These are phyloP conservation scores for Phytophthora hibernalis DNA, from an alignment of 352 stramenopile genomes.

Conservation along the genomic window DNA sequence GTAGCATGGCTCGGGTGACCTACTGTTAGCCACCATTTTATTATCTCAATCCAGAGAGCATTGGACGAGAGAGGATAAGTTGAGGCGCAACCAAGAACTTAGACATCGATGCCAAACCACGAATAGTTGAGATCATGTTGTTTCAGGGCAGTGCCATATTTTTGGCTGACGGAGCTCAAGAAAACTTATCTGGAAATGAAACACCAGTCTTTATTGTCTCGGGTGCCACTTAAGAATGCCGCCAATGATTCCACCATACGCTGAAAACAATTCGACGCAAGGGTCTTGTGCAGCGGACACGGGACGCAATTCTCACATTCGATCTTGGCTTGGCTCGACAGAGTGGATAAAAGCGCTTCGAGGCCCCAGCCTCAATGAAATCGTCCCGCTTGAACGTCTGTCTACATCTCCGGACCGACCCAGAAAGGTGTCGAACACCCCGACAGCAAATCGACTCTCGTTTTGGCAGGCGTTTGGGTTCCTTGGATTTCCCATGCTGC, in stretches of 20 bases:
- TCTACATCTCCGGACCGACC: constrained; percentile 3
- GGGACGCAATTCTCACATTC: constrained; percentile 15
- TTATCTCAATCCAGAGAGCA: too few relatives aligned
- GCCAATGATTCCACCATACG: constrained; percentile 1
- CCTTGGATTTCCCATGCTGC: constrained; percentile 33
- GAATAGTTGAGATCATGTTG: background rate
- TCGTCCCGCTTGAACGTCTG: constrained; percentile 24
- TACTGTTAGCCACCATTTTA: too few relatives aligned
- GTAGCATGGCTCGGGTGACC: too few relatives aligned
- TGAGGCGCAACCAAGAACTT: too few relatives aligned
- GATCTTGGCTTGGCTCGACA: constrained; percentile 3
- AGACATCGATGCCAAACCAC: background rate
- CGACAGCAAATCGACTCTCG: constrained; percentile 18
- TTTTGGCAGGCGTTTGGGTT: constrained; percentile 42
- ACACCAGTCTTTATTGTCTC: background rate
- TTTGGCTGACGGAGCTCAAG: constrained; percentile 9
- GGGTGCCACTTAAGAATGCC: constrained; percentile 5
- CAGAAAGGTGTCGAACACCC: constrained; percentile 5
- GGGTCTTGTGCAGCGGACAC: constrained; percentile 2
- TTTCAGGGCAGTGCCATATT: constrained; percentile 9
- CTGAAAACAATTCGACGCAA: background rate
- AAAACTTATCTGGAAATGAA: background rate
- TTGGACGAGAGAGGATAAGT: too few relatives aligned
- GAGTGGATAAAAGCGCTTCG: constrained; percentile 22
- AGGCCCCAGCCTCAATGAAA: background rate